A percentile compares a stretch with the other conserved stretches of the same genome.
These are phyloP conservation scores for Paracoccidioides lutzii DNA, from an alignment of 2,329 filamentous ascomycete species.

Conservation along the genomic window DNA sequence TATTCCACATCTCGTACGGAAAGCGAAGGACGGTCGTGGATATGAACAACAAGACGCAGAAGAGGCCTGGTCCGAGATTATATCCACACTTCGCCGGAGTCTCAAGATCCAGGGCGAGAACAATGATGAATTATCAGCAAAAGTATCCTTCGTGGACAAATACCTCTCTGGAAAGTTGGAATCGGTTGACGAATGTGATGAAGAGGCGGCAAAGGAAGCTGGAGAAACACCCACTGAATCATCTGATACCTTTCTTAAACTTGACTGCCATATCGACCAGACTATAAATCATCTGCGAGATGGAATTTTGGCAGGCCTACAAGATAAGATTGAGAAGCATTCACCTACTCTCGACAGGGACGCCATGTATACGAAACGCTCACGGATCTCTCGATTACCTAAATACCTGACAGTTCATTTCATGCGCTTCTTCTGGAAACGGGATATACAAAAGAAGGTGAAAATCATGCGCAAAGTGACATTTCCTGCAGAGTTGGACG, in stretches of 20 bases:
- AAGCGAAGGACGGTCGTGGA: constrained; percentile 64
- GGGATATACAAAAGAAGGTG: constrained; percentile 90
- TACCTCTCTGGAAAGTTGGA: constrained; percentile 78
- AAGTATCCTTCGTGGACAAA: constrained; percentile 69
- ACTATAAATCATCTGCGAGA: constrained; percentile 84
- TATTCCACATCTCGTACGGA: constrained; percentile 90
- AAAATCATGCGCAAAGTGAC: constrained; percentile 99
- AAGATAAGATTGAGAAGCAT: constrained; percentile 82
- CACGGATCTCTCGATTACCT: constrained; percentile 77
- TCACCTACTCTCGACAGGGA: constrained; percentile 67
- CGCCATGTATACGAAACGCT: constrained; percentile 76
- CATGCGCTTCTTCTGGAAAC: constrained; percentile 96
- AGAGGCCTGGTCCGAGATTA: constrained; percentile 93
- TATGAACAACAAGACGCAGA: constrained; percentile 98
- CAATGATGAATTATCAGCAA: constrained; percentile 26
- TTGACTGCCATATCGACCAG: constrained; percentile 87
- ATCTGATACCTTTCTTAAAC: constrained; percentile 72
- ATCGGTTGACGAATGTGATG: constrained; percentile 69
- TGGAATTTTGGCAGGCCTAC: constrained; percentile 67
- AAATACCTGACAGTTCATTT: constrained; percentile 97
- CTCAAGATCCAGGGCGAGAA: constrained; percentile 47
- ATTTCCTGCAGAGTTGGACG: constrained; percentile 85
- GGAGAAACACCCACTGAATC: constrained; percentile 57
- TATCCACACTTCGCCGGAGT: constrained; percentile 68
- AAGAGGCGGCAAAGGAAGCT: constrained; percentile 58